Evolutionary conservation across 805 yeast genomes (phyloP).

Genomic region (Myxozyma melibiosi): DNA sequence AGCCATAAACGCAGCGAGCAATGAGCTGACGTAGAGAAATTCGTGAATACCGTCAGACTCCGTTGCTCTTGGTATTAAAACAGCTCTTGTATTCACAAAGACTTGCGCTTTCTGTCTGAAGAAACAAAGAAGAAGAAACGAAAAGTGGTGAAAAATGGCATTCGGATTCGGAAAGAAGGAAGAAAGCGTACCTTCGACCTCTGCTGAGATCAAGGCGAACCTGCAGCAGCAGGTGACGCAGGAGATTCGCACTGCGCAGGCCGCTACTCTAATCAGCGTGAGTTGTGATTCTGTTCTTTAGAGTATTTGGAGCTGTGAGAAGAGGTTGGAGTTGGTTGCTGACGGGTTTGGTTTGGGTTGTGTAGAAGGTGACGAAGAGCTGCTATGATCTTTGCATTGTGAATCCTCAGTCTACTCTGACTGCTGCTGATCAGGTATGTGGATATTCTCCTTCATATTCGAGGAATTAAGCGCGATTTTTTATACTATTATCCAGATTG

Average conservation of each 20-base stretch:
- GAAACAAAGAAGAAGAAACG: not conserved
- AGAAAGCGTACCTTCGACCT: not conserved
- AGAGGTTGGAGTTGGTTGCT: not conserved
- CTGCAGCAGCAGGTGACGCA: conserved; percentile 71
- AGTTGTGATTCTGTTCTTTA: conserved; percentile 16
- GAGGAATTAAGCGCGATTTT: too few relatives aligned
- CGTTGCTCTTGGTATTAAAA: too few relatives aligned
- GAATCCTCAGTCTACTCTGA: conserved; percentile 57
- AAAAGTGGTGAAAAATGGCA: conserved; percentile 13
- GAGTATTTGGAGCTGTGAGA: not conserved
- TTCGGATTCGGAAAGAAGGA: conserved; percentile 15
- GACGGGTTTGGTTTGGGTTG: not conserved
- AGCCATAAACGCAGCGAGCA: too few relatives aligned
- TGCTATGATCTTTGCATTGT: conserved; percentile 80
- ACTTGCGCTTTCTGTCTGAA: not conserved
- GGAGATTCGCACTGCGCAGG: conserved; percentile 90
- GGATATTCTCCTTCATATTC: not conserved
- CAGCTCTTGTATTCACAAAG: too few relatives aligned
- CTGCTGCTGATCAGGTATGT: conserved; percentile 52
- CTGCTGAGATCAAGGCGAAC: conserved; percentile 58
- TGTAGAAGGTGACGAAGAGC: conserved; percentile 72
- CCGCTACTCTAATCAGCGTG: conserved; percentile 76
- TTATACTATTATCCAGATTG: too few relatives aligned
- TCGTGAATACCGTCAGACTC: too few relatives aligned
- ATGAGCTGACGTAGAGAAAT: too few relatives aligned